Base-by-base conservation (phyloP, 768 basidiomycete species). In the Boletus rufocinnamomeus region DNA sequence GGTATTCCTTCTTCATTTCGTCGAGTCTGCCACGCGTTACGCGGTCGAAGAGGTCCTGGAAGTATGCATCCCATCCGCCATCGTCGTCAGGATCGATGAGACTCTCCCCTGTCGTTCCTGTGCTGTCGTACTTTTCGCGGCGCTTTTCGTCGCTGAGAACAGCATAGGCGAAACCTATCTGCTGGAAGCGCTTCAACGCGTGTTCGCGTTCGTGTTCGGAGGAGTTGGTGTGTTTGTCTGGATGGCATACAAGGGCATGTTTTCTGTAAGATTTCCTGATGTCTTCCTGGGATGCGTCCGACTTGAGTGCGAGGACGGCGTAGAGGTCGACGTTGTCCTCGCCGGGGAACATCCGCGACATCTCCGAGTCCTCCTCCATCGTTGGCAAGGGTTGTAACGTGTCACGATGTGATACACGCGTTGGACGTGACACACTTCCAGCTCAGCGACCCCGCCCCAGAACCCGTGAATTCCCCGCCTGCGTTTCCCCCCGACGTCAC, bases 1-100 rank as follows among this genome's bases (percentile, higher is more conserved):
- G 95, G 73, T 99, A 99, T 66, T 86, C 87, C 64, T 86, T 86
- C 83, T 93, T 96, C 84, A 96, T 85, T 71, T 97, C 92, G 63
- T 98, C 94, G 54, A 99, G 78, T 71, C 86, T 89, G 59, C 84
- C 87, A 60, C 87, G 83, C 56, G 94, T 95, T 27, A 96, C 90
- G 54, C 86, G 82, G 59, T 95, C 90, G 63, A 94, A 97, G 63
- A 97, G 75, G 56, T 87, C 87, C 70, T 89, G 89, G 66, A 98
- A 99, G 75, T 99, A 99, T 7, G 90, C 84, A 67, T 94, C 93
- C 97, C 97, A 99, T 23, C 73, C 72, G 1, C 93, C 92, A 60
- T 87, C 90, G 58, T 89, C 91, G 11, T 85, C 91, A 7, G 83
- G 82, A 25, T 77, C 85, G 41, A 89, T 69, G 50, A 89, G 81